A percentile compares a stretch with the other conserved stretches of the same genome.
Conservation (phyloP, 2,329 filamentous ascomycete species). For the Ceratocystis alfenasii region DNA sequence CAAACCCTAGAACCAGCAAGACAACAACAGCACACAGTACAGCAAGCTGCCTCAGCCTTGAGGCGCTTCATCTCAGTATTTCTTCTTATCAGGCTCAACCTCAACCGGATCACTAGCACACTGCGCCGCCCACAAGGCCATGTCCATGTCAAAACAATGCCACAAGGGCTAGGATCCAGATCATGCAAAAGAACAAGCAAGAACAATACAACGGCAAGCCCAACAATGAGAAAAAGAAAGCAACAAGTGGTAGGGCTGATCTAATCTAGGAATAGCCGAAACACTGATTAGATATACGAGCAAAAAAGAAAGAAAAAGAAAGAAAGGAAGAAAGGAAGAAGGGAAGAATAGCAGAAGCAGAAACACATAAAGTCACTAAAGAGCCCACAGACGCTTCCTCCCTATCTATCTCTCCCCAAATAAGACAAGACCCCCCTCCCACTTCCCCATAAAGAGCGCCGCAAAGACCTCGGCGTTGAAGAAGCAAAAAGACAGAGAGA, state of each 20-base stretch:
- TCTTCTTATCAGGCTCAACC: background rate
- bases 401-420: background rate
- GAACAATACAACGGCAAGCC: background rate
- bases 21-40: background rate
- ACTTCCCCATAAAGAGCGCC: background rate
- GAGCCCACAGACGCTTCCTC: background rate
- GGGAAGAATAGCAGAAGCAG: background rate
- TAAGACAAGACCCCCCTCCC: background rate
- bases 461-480: background rate
- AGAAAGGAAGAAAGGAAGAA: background rate
- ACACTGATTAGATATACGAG: background rate
- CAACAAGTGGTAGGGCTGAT: conserved; percentile 1
- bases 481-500: no score
- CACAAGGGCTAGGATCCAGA: background rate
- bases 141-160: background rate
- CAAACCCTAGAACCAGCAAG: background rate
- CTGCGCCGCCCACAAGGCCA: background rate
- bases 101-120: background rate
- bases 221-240: background rate
- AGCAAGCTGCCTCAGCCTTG: background rate
- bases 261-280: conserved; percentile 7
- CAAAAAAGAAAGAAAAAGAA: background rate
- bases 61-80: background rate
- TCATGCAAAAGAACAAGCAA: background rate
- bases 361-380: background rate